Evolutionary conservation across 2,329 filamentous ascomycete species (phyloP).

Genomic region (Beauveria pseudobassiana): DNA sequence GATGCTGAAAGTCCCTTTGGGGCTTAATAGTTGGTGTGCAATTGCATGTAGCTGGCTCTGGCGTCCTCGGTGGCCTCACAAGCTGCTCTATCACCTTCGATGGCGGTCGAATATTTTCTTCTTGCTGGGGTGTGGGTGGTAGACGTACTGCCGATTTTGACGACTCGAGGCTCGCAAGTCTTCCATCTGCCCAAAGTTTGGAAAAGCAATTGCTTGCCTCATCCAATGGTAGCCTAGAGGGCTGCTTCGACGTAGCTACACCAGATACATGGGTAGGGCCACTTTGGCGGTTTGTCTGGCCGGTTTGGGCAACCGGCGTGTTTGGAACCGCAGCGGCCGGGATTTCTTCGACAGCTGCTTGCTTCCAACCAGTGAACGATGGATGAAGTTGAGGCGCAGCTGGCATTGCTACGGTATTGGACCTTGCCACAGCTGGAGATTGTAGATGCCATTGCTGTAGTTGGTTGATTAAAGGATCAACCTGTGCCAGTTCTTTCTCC

Average conservation of each 20-base stretch:
- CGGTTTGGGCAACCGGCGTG: background rate
- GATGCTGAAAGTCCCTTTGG: slow-evolving; percentile 2
- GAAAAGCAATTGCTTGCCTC: background rate
- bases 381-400: background rate
- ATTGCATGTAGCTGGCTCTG: background rate
- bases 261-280: background rate
- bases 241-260: background rate
- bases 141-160: background rate
- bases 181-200: background rate
- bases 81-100: background rate
- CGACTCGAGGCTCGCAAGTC: background rate
- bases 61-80: background rate
- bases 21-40: background rate
- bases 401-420: background rate
- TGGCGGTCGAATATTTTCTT: background rate
- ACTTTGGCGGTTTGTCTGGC: background rate
- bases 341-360: background rate
- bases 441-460: background rate
- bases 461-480: background rate
- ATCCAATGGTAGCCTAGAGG: background rate
- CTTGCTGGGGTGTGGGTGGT: background rate
- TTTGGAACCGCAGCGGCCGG: background rate
- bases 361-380: background rate
- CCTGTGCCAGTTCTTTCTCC: background rate
- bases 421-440: background rate